Evolutionary conservation across 768 basidiomycete genomes (phyloP).

Genomic region (Pisolithus albus): DNA sequence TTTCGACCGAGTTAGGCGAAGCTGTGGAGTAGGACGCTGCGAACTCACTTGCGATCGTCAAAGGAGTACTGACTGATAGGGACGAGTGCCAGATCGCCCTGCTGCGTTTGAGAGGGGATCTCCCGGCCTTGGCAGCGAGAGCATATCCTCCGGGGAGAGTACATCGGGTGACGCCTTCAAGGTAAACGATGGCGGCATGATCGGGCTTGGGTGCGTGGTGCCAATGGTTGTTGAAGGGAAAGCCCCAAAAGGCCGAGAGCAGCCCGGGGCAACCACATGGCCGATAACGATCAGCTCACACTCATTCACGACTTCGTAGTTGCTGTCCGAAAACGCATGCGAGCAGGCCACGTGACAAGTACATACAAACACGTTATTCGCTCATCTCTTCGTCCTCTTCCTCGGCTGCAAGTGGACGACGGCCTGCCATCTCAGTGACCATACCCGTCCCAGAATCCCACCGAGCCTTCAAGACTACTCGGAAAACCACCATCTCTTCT

Average conservation of each 20-base stretch:
- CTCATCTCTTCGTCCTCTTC: slow-evolving; percentile 45
- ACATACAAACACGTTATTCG: slow-evolving; percentile 31
- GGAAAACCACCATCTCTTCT: slow-evolving; percentile 81
- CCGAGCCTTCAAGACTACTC: slow-evolving; percentile 59
- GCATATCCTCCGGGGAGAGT: slow-evolving; percentile 67
- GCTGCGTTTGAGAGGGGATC: slow-evolving; percentile 56
- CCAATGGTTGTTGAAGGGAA: slow-evolving; percentile 46
- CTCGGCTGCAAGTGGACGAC: slow-evolving; percentile 27
- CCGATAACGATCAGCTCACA: neutral
- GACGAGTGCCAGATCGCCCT: slow-evolving; percentile 66
- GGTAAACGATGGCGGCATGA: slow-evolving; percentile 36
- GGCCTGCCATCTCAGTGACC: slow-evolving; percentile 52
- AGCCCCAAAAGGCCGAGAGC: slow-evolving; percentile 47
- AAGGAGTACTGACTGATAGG: slow-evolving; percentile 65
- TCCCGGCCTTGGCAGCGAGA: slow-evolving; percentile 63
- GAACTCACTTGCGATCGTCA: slow-evolving; percentile 61
- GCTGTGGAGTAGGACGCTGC: neutral
- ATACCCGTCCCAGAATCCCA: slow-evolving; percentile 68
- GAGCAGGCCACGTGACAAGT: no score
- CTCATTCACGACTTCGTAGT: no score
- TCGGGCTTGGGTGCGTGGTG: neutral
- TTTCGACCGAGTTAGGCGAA: neutral
- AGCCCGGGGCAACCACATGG: slow-evolving; percentile 38
- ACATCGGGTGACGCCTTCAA: slow-evolving; percentile 54
- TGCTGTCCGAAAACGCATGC: no score